A percentile compares a stretch with the other conserved stretches of the same genome.
These are phyloP conservation scores for Pulveroboletus sp. DNA, from an alignment of 768 basidiomycete genomes.

Conservation along the genomic window DNA sequence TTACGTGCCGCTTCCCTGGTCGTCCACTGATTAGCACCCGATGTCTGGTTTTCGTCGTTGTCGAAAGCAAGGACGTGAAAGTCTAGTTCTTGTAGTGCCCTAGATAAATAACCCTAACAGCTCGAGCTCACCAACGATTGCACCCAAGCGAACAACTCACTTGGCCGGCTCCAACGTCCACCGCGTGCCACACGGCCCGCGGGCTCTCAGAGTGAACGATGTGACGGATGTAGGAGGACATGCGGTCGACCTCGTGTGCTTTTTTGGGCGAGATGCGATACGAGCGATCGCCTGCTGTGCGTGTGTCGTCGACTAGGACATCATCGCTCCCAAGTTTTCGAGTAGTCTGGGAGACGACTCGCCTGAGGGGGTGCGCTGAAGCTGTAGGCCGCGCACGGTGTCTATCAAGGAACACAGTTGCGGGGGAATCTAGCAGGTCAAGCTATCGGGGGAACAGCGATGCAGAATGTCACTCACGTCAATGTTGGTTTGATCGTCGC, in stretches of 20 bases:
- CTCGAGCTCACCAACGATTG: neutral
- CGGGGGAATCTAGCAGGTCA: conserved; percentile 19
- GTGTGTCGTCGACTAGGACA: conserved; percentile 10
- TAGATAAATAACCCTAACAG: conserved; percentile 60
- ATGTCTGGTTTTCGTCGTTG: conserved; percentile 53
- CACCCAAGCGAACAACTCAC: conserved; percentile 31
- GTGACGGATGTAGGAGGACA: conserved; percentile 51
- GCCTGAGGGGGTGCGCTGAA: conserved; percentile 21
- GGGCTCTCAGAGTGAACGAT: conserved; percentile 30
- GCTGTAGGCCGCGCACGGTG: conserved; percentile 24
- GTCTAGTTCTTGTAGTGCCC: conserved; percentile 36
- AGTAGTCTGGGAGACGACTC: neutral
- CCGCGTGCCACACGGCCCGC: conserved; percentile 41
- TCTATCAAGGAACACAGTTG: conserved; percentile 22
- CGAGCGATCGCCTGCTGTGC: conserved; percentile 4
- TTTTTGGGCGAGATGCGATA: conserved; percentile 77
- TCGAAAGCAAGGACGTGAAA: conserved; percentile 67
- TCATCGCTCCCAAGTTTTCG: neutral
- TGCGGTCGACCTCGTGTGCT: conserved; percentile 64
- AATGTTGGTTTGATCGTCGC: neutral
- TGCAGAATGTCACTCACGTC: conserved; percentile 15
- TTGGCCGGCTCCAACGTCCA: conserved; percentile 77
- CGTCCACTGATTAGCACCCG: conserved; percentile 52
- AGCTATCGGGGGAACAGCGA: neutral
- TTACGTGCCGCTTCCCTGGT: conserved; percentile 19